A percentile compares a stretch with the other conserved stretches of the same genome.
phyloP scores from a whole-genome alignment of 305 asterid genomes.

The Nicotiana rustica region DNA sequence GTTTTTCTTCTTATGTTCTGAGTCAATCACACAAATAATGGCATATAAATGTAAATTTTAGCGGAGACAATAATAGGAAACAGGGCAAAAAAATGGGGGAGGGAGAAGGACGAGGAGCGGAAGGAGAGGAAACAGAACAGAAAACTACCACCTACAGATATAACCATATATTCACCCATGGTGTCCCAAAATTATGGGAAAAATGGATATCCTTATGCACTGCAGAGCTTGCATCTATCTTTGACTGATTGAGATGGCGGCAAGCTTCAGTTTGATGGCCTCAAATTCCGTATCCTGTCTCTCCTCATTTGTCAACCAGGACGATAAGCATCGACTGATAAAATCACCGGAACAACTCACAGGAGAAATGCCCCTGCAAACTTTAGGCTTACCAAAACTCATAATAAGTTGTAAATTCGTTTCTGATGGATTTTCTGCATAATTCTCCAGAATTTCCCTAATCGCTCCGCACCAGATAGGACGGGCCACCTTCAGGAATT shows the following conservation, averaged over 20 bases:
- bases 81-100: neutral
- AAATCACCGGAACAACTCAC: slow-evolving; percentile 51
- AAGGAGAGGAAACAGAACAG: neutral
- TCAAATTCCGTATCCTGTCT: slow-evolving; percentile 64
- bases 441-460: slow-evolving; percentile 60
- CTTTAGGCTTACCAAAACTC: slow-evolving; percentile 57
- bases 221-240: slow-evolving; percentile 10
- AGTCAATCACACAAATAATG: neutral
- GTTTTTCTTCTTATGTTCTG: neutral
- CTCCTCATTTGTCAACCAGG: slow-evolving; percentile 84
- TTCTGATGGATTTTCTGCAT: slow-evolving; percentile 66
- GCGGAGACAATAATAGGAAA: neutral
- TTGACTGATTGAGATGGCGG: slow-evolving; percentile 36
- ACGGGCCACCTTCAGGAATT: slow-evolving; percentile 81
- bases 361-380: slow-evolving; percentile 43
- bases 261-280: slow-evolving; percentile 63
- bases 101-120: neutral
- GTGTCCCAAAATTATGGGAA: slow-evolving; percentile 21
- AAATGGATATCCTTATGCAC: neutral
- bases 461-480: slow-evolving; percentile 88
- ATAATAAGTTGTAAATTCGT: slow-evolving; percentile 59
- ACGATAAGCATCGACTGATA: slow-evolving; percentile 62
- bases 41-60: neutral
- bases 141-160: neutral
- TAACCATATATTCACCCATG: neutral